Percentiles rank a stretch among this genome's conserved stretches.
Evolutionary conservation across 2,329 filamentous ascomycete genomes (phyloP).

Genomic region (Aspergillus piperis): DNA sequence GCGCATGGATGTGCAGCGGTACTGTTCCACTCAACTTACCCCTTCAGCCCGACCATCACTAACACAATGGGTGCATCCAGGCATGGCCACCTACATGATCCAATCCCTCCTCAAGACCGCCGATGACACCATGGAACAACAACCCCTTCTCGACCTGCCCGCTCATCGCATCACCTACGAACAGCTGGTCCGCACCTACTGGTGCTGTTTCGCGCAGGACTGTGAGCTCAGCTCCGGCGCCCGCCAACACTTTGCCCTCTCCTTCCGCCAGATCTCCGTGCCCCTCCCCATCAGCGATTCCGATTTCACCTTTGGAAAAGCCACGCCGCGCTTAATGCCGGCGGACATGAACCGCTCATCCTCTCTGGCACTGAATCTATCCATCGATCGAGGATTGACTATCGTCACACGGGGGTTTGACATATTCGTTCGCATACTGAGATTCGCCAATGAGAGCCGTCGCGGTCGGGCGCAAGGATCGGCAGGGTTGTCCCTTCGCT

Average conservation of each 20-base stretch:
- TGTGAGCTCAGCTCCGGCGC: conserved; percentile 41
- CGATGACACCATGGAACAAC: conserved; percentile 40
- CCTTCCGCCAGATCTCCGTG: conserved; percentile 40
- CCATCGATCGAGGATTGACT: conserved; percentile 37
- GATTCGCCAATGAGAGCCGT: conserved; percentile 41
- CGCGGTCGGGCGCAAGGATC: conserved; percentile 24
- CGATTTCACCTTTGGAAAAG: conserved; percentile 38
- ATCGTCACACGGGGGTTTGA: conserved; percentile 41
- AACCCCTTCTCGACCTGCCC: conserved; percentile 32
- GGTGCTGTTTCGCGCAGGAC: conserved; percentile 42
- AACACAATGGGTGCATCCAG: conserved; percentile 17
- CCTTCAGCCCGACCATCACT: not conserved
- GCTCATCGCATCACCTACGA: conserved; percentile 28
- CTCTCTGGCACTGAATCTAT: conserved; percentile 23
- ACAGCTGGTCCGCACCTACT: conserved; percentile 41
- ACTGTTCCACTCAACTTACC: not conserved
- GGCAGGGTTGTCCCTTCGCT: conserved; percentile 21
- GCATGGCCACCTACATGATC: conserved; percentile 44
- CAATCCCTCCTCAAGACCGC: conserved; percentile 40
- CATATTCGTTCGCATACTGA: conserved; percentile 39
- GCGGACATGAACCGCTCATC: conserved; percentile 30
- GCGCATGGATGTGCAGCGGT: conserved; percentile 45
- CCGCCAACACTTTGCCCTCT: conserved; percentile 40
- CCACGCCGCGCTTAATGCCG: conserved; percentile 31
- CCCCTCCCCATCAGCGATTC: conserved; percentile 38